These are phyloP conservation scores for Magnolia kwangsiensis DNA, from an alignment of 164 flowering plant genomes.

Conservation along the genomic window DNA sequence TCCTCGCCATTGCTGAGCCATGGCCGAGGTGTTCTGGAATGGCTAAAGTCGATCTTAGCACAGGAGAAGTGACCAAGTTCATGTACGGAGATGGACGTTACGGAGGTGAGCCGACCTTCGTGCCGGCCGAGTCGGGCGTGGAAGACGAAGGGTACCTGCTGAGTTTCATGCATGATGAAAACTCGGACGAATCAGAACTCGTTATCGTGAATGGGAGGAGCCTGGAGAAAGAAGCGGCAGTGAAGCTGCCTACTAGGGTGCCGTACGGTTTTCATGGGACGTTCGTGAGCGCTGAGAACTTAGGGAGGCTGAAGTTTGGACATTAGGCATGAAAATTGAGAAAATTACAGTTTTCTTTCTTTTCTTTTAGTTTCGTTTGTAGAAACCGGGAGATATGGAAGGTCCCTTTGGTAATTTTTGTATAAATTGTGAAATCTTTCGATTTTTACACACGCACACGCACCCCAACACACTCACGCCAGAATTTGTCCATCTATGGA, in stretches of 20 bases:
- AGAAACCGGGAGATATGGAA: too few species aligned
- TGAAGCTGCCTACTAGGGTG: conserved; percentile 72
- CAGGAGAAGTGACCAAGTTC: conserved; percentile 27
- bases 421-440: neutral
- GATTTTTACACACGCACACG: too few species aligned
- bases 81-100: conserved; percentile 32
- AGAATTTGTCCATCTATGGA: too few species aligned
- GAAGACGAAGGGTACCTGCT: conserved; percentile 41
- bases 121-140: conserved; percentile 4
- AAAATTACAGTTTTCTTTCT: too few species aligned
- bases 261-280: conserved; percentile 96
- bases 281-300: conserved; percentile 6
- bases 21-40: conserved; percentile 59
- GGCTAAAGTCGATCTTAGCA: conserved; percentile 50
- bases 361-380: neutral
- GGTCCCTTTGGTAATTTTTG: neutral
- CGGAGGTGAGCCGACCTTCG: conserved; percentile 50
- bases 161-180: conserved; percentile 38
- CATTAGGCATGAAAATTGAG: neutral
- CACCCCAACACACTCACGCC: too few species aligned
- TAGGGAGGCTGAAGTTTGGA: neutral
- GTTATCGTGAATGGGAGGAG: conserved; percentile 57
- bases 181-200: conserved; percentile 56
- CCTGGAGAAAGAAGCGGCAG: conserved; percentile 54
- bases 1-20: conserved; percentile 54